phyloP scores from a whole-genome alignment of 306 rosid genomes.

The Amphicarpaea edgeworthii region DNA sequence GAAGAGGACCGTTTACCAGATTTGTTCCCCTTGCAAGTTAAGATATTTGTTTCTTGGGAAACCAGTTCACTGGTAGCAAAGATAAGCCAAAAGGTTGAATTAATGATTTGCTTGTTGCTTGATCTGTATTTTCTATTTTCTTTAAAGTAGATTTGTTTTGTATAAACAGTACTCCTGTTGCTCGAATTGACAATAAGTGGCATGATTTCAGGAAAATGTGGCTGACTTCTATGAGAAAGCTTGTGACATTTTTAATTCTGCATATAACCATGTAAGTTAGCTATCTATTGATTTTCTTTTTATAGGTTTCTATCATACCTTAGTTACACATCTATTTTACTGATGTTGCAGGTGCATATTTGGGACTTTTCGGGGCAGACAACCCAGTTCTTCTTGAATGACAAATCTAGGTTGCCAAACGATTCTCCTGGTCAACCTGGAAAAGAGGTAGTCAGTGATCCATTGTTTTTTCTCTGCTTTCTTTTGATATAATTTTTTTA shows the following conservation, averaged over 20 bases:
- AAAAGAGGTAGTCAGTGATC: conserved; percentile 66
- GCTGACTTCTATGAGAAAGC: conserved; percentile 70
- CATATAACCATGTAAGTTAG: conserved; percentile 66
- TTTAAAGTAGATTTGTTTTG: conserved; percentile 26
- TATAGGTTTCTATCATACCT: conserved; percentile 16
- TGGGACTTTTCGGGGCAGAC: conserved; percentile 97
- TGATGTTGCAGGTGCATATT: conserved; percentile 76
- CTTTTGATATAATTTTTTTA: conserved; percentile 8
- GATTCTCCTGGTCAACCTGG: conserved; percentile 58
- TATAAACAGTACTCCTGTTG: not conserved
- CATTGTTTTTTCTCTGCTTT: not conserved
- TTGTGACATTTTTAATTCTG: conserved; percentile 65
- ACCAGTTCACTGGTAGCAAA: conserved; percentile 74
- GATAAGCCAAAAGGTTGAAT: conserved; percentile 74
- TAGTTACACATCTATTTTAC: conserved; percentile 45
- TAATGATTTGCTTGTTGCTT: conserved; percentile 19
- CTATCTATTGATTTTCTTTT: conserved; percentile 34
- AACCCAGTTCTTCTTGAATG: conserved; percentile 64
- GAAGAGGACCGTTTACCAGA: conserved; percentile 59
- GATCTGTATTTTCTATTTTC: conserved; percentile 29
- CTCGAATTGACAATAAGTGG: conserved; percentile 38
- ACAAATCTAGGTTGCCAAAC: conserved; percentile 49
- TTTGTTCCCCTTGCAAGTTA: conserved; percentile 76
- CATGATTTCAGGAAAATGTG: conserved; percentile 73
- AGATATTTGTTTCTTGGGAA: conserved; percentile 71